These are phyloP conservation scores for Coniochaeta pulveracea DNA, from an alignment of 2,329 filamentous ascomycete species.

Conservation along the genomic window DNA sequence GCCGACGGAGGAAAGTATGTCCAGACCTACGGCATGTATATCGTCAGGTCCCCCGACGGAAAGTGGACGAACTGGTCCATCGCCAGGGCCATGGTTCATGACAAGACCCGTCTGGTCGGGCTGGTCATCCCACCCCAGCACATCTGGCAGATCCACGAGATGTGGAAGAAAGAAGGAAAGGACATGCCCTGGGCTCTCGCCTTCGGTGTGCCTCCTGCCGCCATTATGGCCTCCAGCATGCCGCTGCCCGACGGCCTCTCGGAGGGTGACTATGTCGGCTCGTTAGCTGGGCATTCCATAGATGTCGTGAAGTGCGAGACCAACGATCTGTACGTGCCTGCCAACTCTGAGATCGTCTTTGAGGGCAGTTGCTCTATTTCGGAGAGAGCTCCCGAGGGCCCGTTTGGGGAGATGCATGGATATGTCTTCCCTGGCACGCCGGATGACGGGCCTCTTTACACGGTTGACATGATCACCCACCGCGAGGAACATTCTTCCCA, in stretches of 20 bases:
- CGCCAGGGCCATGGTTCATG: slow-evolving; percentile 32
- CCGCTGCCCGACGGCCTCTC: slow-evolving; percentile 35
- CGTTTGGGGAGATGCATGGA: slow-evolving; percentile 36
- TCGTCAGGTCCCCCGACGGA: slow-evolving; percentile 30
- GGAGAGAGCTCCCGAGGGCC: slow-evolving; percentile 31
- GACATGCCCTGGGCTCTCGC: slow-evolving; percentile 34
- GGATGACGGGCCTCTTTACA: slow-evolving; percentile 26
- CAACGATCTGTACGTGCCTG: slow-evolving; percentile 34
- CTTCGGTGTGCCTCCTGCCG: slow-evolving; percentile 36
- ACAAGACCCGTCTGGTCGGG: slow-evolving; percentile 26
- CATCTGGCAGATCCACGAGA: slow-evolving; percentile 30
- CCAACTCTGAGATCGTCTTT: slow-evolving; percentile 37
- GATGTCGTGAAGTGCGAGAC: slow-evolving; percentile 41
- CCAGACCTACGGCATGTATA: slow-evolving; percentile 37
- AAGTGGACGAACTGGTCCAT: slow-evolving; percentile 37
- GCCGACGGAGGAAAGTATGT: slow-evolving; percentile 37
- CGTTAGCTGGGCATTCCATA: slow-evolving; percentile 29
- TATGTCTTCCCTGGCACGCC: slow-evolving; percentile 27
- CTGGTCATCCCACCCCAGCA: slow-evolving; percentile 33
- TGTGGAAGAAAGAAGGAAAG: slow-evolving; percentile 31
- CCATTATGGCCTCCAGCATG: slow-evolving; percentile 35
- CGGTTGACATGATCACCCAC: slow-evolving; percentile 33
- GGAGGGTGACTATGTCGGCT: slow-evolving; percentile 36
- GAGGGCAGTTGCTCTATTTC: slow-evolving; percentile 34
- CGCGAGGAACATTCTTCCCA: slow-evolving; percentile 33